Percentiles rank a stretch among this genome's conserved stretches.
These are phyloP conservation scores for Ophiostoma ips DNA, from an alignment of 2,329 filamentous ascomycete species.

Conservation along the genomic window DNA sequence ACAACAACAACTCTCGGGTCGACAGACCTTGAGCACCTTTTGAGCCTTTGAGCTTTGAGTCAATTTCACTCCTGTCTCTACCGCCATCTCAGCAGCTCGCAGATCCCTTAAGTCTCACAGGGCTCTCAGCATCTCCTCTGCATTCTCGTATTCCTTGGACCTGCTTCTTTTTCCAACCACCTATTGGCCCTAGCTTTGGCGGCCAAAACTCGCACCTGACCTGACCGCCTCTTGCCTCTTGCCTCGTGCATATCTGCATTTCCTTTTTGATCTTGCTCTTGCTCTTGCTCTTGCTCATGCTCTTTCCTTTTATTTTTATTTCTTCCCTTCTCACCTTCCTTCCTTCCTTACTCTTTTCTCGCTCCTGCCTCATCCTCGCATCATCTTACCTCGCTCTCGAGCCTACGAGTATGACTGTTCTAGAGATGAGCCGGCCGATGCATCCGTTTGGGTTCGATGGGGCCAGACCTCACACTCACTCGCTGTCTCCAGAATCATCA, in stretches of 20 bases:
- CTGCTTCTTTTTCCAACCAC: not conserved
- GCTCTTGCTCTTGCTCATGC: not conserved
- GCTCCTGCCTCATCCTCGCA: not conserved
- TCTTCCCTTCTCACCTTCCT: not conserved
- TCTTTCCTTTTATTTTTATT: not conserved
- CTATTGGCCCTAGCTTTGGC: not conserved
- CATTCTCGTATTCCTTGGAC: not conserved
- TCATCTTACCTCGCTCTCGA: too few species aligned
- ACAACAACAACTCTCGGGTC: too few species aligned
- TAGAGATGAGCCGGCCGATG: not conserved
- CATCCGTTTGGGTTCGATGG: not conserved
- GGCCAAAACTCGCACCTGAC: not conserved
- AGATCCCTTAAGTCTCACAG: not conserved
- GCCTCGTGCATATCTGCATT: not conserved
- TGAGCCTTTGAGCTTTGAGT: too few species aligned
- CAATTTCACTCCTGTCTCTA: too few species aligned
- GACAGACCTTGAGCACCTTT: too few species aligned
- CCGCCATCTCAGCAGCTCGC: too few species aligned
- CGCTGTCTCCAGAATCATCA: too few species aligned
- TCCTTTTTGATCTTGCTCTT: not conserved
- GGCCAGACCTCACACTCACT: not conserved
- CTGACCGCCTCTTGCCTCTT: conserved; percentile 1
- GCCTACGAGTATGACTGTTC: not conserved
- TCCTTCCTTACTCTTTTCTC: not conserved
- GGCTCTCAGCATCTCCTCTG: not conserved